phyloP scores from a whole-genome alignment of 345 rosid genomes.

The Gossypium rotundifolium region DNA sequence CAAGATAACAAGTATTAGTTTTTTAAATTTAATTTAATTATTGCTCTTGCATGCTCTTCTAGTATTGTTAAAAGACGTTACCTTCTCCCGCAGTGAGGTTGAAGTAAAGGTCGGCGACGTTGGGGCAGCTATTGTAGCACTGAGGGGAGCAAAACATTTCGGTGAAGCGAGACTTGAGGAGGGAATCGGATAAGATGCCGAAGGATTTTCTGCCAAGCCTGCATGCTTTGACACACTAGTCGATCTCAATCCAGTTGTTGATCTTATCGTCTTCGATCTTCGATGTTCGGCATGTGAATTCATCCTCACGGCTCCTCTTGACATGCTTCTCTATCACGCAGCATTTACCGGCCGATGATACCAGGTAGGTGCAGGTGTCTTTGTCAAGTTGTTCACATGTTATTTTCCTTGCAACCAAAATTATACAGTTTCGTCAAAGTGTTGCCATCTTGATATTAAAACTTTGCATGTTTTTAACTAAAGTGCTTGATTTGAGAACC shows the following conservation, averaged over 20 bases:
- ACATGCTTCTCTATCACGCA: conserved; percentile 67
- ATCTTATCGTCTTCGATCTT: conserved; percentile 59
- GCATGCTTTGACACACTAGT: conserved; percentile 55
- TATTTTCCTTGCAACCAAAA: conserved; percentile 30
- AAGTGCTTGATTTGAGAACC: no score
- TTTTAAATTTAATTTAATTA: not conserved
- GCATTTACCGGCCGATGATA: conserved; percentile 62
- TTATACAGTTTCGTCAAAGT: not conserved
- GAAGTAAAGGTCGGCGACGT: conserved; percentile 74
- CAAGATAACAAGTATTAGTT: not conserved
- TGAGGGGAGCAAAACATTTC: conserved; percentile 59
- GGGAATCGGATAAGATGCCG: conserved; percentile 78
- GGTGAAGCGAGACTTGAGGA: conserved; percentile 56
- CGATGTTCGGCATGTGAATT: conserved; percentile 55
- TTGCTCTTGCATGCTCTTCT: no score
- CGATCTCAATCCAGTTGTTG: conserved; percentile 57
- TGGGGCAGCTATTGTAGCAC: conserved; percentile 70
- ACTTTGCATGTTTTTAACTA: not conserved
- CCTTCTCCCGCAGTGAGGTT: conserved; percentile 93
- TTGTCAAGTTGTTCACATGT: conserved; percentile 54
- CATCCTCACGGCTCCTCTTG: conserved; percentile 49
- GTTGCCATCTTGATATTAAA: not conserved
- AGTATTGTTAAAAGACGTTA: conserved; percentile 4
- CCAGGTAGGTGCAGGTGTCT: conserved; percentile 58
- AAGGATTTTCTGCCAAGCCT: conserved; percentile 71